Percentiles rank a stretch among this genome's conserved stretches.
Conservation (phyloP, 2,329 filamentous ascomycete genomes). For the Tolypocladium tropicale region DNA sequence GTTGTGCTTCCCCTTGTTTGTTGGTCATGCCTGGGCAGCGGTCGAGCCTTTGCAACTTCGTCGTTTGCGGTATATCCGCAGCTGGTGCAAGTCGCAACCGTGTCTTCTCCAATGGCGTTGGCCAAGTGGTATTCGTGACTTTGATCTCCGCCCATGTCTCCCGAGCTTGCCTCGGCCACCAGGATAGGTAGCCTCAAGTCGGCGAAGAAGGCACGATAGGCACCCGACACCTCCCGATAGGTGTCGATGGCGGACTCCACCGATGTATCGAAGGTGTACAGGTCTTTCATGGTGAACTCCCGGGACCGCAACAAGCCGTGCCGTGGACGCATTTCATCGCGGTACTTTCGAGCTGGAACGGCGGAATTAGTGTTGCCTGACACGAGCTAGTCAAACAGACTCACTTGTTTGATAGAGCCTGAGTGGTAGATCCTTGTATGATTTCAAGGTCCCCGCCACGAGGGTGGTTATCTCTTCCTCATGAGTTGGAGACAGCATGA, state of each 20-base stretch:
- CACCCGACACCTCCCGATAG: slow-evolving; percentile 62
- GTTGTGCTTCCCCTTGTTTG: background rate
- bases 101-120: slow-evolving; percentile 73
- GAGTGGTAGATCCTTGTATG: slow-evolving; percentile 78
- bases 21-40: background rate
- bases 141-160: slow-evolving; percentile 87
- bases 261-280: slow-evolving; percentile 85
- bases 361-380: slow-evolving; percentile 8
- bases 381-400: slow-evolving; percentile 11
- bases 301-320: slow-evolving; percentile 79
- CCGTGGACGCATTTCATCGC: slow-evolving; percentile 81
- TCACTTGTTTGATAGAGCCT: slow-evolving; percentile 82
- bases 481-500: slow-evolving; percentile 83
- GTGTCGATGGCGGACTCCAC: slow-evolving; percentile 62
- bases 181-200: slow-evolving; percentile 77
- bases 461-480: slow-evolving; percentile 91
- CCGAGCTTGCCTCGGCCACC: slow-evolving; percentile 82
- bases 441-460: slow-evolving; percentile 61
- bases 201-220: slow-evolving; percentile 69
- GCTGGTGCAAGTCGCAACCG: slow-evolving; percentile 60
- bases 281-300: slow-evolving; percentile 96
- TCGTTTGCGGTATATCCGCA: slow-evolving; percentile 80
- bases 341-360: slow-evolving; percentile 69
- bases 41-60: slow-evolving; percentile 55
- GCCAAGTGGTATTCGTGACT: slow-evolving; percentile 94